Percentiles rank a stretch among this genome's conserved stretches.
Conservation (phyloP, 2,329 filamentous ascomycete genomes). For the Fusarium sambucinum region DNA sequence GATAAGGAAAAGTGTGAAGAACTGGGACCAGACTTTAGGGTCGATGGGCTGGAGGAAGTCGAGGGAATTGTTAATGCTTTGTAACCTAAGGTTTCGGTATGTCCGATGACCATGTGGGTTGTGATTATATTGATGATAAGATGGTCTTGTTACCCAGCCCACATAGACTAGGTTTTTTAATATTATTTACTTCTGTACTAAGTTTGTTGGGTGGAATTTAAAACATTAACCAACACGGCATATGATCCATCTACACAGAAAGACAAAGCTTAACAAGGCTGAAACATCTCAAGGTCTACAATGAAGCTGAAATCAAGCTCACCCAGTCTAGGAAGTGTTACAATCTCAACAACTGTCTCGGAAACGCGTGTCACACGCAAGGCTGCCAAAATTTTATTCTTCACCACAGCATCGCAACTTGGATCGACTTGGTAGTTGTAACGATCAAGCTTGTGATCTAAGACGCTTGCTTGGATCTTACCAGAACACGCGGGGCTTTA, state of each 20-base stretch:
- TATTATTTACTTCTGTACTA: too few relatives aligned
- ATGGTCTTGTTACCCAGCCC: not conserved
- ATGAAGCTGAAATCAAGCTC: not conserved
- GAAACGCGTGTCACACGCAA: not conserved
- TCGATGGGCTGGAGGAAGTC: constrained; percentile 2
- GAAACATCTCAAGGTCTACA: not conserved
- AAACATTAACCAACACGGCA: not conserved
- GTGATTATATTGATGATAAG: too few relatives aligned
- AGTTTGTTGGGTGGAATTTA: not conserved
- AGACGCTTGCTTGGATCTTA: too few relatives aligned
- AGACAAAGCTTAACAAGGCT: not conserved
- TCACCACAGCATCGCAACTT: not conserved
- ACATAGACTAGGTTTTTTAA: too few relatives aligned
- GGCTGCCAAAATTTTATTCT: not conserved
- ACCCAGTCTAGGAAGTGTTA: not conserved
- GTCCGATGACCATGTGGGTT: not conserved
- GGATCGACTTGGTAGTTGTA: not conserved
- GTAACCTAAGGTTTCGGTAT: not conserved
- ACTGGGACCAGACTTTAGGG: not conserved
- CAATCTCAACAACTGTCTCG: too few relatives aligned
- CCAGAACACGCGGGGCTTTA: not conserved
- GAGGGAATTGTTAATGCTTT: not conserved
- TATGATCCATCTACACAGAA: not conserved
- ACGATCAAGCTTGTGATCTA: not conserved
- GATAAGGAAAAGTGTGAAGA: constrained; percentile 3